These are phyloP conservation scores for Lecanosticta acicola DNA, from an alignment of 2,329 filamentous ascomycete species.

Conservation along the genomic window DNA sequence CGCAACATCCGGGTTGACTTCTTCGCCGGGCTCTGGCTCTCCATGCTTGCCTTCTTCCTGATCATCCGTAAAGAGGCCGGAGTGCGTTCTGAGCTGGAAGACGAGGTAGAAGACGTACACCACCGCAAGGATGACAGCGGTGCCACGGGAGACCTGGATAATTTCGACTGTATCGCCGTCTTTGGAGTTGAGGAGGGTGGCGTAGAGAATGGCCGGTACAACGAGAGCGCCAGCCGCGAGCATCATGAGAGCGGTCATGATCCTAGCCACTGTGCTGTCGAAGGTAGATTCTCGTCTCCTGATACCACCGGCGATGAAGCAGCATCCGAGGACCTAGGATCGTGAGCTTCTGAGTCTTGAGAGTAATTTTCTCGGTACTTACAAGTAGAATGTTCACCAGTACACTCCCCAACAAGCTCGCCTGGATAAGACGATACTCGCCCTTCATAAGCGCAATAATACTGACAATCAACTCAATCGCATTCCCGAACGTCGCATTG, in stretches of 20 bases:
- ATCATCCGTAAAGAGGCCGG: slow-evolving; percentile 42
- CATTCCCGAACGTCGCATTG: slow-evolving; percentile 77
- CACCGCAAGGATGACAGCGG: slow-evolving; percentile 47
- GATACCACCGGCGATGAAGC: slow-evolving; percentile 47
- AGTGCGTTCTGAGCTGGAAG: slow-evolving; percentile 49
- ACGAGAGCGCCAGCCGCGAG: slow-evolving; percentile 49
- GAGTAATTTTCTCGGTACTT: neutral
- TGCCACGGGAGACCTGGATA: slow-evolving; percentile 48
- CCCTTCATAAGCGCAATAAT: slow-evolving; percentile 79
- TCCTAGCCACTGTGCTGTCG: slow-evolving; percentile 69
- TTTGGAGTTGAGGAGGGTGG: slow-evolving; percentile 37
- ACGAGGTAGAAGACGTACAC: slow-evolving; percentile 51
- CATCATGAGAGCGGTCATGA: slow-evolving; percentile 58
- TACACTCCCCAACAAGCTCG: slow-evolving; percentile 95
- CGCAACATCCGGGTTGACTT: slow-evolving; percentile 16
- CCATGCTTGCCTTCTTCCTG: slow-evolving; percentile 24
- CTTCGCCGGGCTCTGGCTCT: slow-evolving; percentile 25
- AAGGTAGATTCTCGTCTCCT: slow-evolving; percentile 48
- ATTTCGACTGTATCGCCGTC: slow-evolving; percentile 40
- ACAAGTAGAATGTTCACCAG: slow-evolving; percentile 90
- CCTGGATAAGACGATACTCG: slow-evolving; percentile 90
- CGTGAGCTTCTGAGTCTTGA: neutral
- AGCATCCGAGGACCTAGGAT: slow-evolving; percentile 41
- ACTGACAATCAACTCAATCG: slow-evolving; percentile 76
- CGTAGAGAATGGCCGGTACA: slow-evolving; percentile 50